phyloP scores from a whole-genome alignment of 2,329 filamentous ascomycete species.

The Metarhizium sp. region DNA sequence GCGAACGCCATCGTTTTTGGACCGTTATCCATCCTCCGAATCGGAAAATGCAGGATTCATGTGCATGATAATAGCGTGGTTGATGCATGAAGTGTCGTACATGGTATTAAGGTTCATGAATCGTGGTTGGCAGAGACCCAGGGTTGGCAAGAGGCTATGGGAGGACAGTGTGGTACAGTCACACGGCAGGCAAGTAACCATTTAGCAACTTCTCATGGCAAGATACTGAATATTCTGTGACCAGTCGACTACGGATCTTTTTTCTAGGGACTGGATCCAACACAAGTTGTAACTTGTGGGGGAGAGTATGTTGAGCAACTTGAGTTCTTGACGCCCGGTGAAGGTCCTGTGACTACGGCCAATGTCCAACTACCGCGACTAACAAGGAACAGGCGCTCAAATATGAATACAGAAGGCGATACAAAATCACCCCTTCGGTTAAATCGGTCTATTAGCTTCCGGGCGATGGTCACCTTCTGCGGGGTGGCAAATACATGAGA shows the following conservation, averaged over 20 bases:
- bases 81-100: not conserved
- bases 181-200: not conserved
- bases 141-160: not conserved
- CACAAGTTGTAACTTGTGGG: not conserved
- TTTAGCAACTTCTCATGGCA: not conserved
- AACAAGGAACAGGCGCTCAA: not conserved
- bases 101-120: not conserved
- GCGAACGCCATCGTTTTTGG: not conserved
- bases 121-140: not conserved
- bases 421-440: no score
- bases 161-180: not conserved
- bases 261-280: not conserved
- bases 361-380: not conserved
- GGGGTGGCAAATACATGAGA: not conserved
- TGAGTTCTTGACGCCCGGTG: not conserved
- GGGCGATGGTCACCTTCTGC: not conserved
- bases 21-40: not conserved
- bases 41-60: not conserved
- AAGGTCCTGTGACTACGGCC: not conserved
- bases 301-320: not conserved
- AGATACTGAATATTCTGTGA: not conserved
- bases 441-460: not conserved
- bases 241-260: not conserved
- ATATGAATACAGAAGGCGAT: not conserved
- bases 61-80: constrained; percentile 1